A percentile compares a stretch with the other conserved stretches of the same genome.
phyloP scores from a whole-genome alignment of 2,329 filamentous ascomycete species.

The Fusarium heterosporum region DNA sequence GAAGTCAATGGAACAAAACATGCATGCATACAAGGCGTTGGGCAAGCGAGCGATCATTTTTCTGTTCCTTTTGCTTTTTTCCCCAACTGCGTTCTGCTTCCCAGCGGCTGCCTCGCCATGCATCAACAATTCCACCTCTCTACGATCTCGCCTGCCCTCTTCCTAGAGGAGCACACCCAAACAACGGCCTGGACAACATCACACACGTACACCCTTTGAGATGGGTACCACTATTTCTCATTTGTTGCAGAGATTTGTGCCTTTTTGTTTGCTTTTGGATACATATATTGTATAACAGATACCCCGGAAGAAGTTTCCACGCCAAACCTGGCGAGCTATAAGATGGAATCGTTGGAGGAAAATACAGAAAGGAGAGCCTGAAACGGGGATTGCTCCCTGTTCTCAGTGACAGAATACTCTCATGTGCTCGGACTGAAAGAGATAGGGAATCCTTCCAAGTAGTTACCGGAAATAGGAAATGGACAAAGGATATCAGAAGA shows the following conservation, averaged over 20 bases:
- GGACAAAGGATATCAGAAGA: conserved; percentile 20
- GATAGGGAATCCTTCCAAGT: conserved; percentile 13
- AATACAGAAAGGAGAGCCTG: conserved; percentile 12
- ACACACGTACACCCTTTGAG: conserved; percentile 7
- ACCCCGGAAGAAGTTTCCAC: conserved; percentile 44
- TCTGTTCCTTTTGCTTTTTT: conserved; percentile 28
- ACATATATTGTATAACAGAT: conserved; percentile 47
- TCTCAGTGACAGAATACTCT: background rate
- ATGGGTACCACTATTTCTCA: conserved; percentile 32
- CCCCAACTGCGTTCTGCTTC: conserved; percentile 24
- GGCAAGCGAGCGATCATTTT: conserved; percentile 43
- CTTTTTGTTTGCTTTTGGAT: conserved; percentile 38
- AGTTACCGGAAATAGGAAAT: conserved; percentile 34
- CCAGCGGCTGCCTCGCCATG: conserved; percentile 22
- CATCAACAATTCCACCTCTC: conserved; percentile 29
- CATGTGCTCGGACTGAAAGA: conserved; percentile 3
- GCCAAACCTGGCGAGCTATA: conserved; percentile 31
- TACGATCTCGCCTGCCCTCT: conserved; percentile 14
- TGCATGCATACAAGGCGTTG: conserved; percentile 44
- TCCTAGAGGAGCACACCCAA: conserved; percentile 8
- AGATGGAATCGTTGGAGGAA: conserved; percentile 35
- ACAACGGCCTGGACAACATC: conserved; percentile 28
- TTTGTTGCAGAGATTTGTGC: conserved; percentile 38
- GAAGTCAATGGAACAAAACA: conserved; percentile 34
- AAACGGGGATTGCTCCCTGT: background rate